Evolutionary conservation across 768 basidiomycete genomes (phyloP).

Genomic region (Artomyces pyxidatus): DNA sequence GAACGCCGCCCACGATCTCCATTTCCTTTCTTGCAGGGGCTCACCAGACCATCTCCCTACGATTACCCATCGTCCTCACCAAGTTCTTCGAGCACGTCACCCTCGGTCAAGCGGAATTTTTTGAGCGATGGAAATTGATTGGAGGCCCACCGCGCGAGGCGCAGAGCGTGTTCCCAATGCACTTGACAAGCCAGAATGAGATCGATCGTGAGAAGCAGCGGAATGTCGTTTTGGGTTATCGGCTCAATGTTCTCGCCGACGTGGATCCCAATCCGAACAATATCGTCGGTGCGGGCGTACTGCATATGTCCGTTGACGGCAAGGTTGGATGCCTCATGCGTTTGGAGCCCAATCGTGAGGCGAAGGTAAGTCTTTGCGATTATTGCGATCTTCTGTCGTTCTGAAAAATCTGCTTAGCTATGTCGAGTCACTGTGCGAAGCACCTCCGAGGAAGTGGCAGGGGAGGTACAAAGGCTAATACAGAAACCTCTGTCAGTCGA

Average conservation of each 20-base stretch:
- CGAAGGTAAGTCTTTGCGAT: slow-evolving; percentile 56
- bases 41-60: slow-evolving; percentile 76
- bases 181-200: slow-evolving; percentile 55
- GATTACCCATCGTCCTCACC: slow-evolving; percentile 78
- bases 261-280: slow-evolving; percentile 95
- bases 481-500: slow-evolving; percentile 30
- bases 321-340: slow-evolving; percentile 94
- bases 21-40: slow-evolving; percentile 91
- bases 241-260: slow-evolving; percentile 67
- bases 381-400: background rate
- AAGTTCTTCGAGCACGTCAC: slow-evolving; percentile 95
- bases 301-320: slow-evolving; percentile 85
- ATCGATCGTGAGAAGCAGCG: slow-evolving; percentile 68
- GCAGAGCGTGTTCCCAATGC: slow-evolving; percentile 79
- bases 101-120: slow-evolving; percentile 79
- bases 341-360: slow-evolving; percentile 91
- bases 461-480: slow-evolving; percentile 52
- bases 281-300: slow-evolving; percentile 88
- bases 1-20: slow-evolving; percentile 65
- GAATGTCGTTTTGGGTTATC: slow-evolving; percentile 71
- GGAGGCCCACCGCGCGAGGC: slow-evolving; percentile 92
- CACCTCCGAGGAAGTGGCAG: slow-evolving; percentile 86
- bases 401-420: slow-evolving; percentile 39
- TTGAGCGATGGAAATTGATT: slow-evolving; percentile 96
- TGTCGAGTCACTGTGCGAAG: slow-evolving; percentile 92